Base-by-base conservation (phyloP, 768 basidiomycete species). In the Mycena capillaripes region DNA sequence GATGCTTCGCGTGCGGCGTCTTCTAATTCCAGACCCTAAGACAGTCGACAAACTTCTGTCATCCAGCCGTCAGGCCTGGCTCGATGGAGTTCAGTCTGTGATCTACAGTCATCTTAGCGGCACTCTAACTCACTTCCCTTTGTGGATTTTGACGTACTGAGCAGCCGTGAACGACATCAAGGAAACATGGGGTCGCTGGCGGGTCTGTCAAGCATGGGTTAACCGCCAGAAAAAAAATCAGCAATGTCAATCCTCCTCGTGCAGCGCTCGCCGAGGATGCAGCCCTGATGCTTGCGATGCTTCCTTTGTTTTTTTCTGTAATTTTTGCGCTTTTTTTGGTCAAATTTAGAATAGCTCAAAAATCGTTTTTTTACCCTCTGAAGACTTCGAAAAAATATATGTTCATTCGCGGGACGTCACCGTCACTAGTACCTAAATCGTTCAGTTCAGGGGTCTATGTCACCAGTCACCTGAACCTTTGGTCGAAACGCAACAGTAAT, bases 131-230 rank as follows among this genome's bases (percentile, higher is more conserved):
- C 66, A 48, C 55, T 67, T 58, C 36, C 66, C 57, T 30, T 40
- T 67, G n/a, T 59, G 66, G 66, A 56, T 67, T 30, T 32, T 67
- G 27, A 58, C 66, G 12, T 67, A 40, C 38, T 67, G 66, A 56
- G 40, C 25, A 32, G 38, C 29, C 7, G 56, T 67, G 8, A 17
- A 44, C 32, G 56, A 58, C n/a, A 29, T 67, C n/a, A 67, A 67
- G 66, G 36, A 58, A 14, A 7, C 56, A 27, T 58, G 56, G 56
- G 30, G 17, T 32, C 56, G 17, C 19, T 58, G 56, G 34, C 16
- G 32, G 56, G 32, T 21, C 38, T 60, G 38, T 19, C 59, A 60
- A 29, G 25, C n/a, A 17, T 60, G 40, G 40, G 59, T 60, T 17
- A 40, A 46, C 25, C 36, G 59, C 40, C 59, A 44, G 59, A n/a